Evolutionary conservation across 352 stramenopile genomes (phyloP), one percentile per base, ranked within the genome.

Genomic region (Globisporangium canariense): DNA sequence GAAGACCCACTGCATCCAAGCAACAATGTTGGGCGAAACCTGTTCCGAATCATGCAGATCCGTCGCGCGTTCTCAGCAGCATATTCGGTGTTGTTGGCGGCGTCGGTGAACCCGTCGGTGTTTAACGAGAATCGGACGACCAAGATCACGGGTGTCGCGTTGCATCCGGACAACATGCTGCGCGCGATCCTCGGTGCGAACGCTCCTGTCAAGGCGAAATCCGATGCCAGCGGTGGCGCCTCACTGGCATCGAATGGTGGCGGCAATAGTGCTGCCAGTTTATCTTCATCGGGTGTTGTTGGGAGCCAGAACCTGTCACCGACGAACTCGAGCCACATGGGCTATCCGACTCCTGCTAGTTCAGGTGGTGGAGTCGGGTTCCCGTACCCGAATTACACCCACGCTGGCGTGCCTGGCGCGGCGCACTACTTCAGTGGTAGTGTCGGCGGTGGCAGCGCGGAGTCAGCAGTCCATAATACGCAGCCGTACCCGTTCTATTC

Each of bases 1-100:
- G 94, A 98, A 71, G 96, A 99, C 70, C 96, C 94, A 4, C 70
- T 99, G 18, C 91, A 86, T 28, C 76, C 88, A 9, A 94, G 86
- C 59, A 99, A 99, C 77, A 99, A 99, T 66, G 94, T 99, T 30
- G 94, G 94, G 16, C 78, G 96, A 54, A 99, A 99, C 70, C 94
- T 94, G 51, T 99, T 99, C 70, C 88, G 96, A 50, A 98, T 98
- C 69, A 93, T 86, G 60, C 82, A 96, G 62, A 95, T 97, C 36
- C 80, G 87, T 13, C 81, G 87, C 0, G 83, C 87, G 4, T 91
- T 95, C 34, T 80, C 84, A 11, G 74, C 78, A n/a, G 87, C 83
- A 50, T 86, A 91, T 61, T 71, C 81, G 40, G 86, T 81, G 43
- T 67, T 95, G 10, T 82, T 90, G 68, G 67, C 77, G 0, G 82